Conservation (phyloP, 2,329 filamentous ascomycete genomes). For the Xylariaceae sp. region DNA sequence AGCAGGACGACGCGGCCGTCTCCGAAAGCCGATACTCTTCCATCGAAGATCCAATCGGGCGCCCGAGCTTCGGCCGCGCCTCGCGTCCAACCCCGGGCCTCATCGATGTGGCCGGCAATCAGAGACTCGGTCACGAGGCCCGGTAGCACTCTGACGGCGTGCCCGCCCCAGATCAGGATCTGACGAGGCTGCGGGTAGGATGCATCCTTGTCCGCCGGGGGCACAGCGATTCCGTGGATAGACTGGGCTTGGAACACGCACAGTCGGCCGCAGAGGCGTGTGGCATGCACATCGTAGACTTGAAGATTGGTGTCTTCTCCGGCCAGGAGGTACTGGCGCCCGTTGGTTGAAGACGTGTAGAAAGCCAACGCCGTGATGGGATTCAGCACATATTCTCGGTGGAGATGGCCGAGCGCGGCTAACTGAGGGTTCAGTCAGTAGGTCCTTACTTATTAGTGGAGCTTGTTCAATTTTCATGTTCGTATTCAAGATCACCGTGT, state of each 20-base stretch:
- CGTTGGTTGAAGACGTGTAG: constrained; percentile 39
- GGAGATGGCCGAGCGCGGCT: constrained; percentile 23
- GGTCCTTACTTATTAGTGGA: not conserved
- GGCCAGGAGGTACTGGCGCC: constrained; percentile 51
- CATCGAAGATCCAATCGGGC: constrained; percentile 80
- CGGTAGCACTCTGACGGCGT: constrained; percentile 52
- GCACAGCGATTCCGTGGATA: constrained; percentile 71
- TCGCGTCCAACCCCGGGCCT: constrained; percentile 9
- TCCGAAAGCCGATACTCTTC: constrained; percentile 52
- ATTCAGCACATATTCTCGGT: constrained; percentile 46
- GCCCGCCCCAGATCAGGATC: constrained; percentile 72
- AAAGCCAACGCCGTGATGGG: constrained; percentile 65
- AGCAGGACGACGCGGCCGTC: constrained; percentile 60
- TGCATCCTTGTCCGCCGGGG: constrained; percentile 20
- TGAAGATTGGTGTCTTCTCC: constrained; percentile 63
- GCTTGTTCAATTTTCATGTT: not conserved
- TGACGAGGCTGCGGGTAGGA: constrained; percentile 22
- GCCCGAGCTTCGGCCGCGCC: constrained; percentile 43
- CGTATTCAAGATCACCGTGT: not conserved
- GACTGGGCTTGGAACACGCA: constrained; percentile 68
- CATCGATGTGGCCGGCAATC: constrained; percentile 29
- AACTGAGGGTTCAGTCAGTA: constrained; percentile 12
- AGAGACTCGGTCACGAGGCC: constrained; percentile 40
- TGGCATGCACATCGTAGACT: constrained; percentile 50
- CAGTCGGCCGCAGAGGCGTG: constrained; percentile 44